phyloP scores from a whole-genome alignment of 306 rosid species.

The Prosopis cineraria region DNA sequence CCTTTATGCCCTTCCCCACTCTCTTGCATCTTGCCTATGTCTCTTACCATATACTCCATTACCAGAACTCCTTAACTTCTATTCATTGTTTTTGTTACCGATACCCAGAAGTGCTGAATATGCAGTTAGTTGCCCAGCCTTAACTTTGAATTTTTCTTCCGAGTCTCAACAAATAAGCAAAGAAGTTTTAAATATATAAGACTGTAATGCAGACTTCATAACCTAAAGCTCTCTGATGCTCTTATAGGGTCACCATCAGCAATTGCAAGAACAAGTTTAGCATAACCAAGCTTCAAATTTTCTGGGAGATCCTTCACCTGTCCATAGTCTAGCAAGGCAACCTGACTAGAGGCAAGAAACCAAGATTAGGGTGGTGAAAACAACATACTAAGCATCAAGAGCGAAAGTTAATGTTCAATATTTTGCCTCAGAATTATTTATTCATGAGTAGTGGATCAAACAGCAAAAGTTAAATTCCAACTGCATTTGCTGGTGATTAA shows the following conservation, averaged over 20 bases:
- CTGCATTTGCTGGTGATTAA: slow-evolving; percentile 19
- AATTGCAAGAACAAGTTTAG: slow-evolving; percentile 83
- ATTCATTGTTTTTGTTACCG: slow-evolving; percentile 19
- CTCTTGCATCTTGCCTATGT: background rate
- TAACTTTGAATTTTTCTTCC: slow-evolving; percentile 19
- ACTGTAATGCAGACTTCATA: slow-evolving; percentile 19
- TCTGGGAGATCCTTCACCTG: slow-evolving; percentile 99
- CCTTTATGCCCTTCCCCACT: slow-evolving; percentile 1
- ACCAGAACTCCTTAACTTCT: slow-evolving; percentile 19
- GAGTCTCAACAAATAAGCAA: slow-evolving; percentile 23
- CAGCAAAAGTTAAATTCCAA: background rate
- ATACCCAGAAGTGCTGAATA: slow-evolving; percentile 5
- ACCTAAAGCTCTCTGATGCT: slow-evolving; percentile 88
- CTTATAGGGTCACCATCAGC: slow-evolving; percentile 75
- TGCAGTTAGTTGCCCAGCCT: slow-evolving; percentile 14
- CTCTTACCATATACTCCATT: background rate
- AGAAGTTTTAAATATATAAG: slow-evolving; percentile 11
- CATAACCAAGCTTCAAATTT: slow-evolving; percentile 87
- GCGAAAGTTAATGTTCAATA: slow-evolving; percentile 29
- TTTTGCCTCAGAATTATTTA: background rate
- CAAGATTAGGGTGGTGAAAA: slow-evolving; percentile 32
- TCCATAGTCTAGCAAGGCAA: slow-evolving; percentile 94
- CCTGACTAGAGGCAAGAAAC: slow-evolving; percentile 53
- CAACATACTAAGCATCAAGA: slow-evolving; percentile 18
- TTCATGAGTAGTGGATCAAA: background rate